Percentiles rank a stretch among this genome's conserved stretches.
Evolutionary conservation across 495 filamentous ascomycete species (phyloP).

Genomic region (Wilcoxina mikolae): DNA sequence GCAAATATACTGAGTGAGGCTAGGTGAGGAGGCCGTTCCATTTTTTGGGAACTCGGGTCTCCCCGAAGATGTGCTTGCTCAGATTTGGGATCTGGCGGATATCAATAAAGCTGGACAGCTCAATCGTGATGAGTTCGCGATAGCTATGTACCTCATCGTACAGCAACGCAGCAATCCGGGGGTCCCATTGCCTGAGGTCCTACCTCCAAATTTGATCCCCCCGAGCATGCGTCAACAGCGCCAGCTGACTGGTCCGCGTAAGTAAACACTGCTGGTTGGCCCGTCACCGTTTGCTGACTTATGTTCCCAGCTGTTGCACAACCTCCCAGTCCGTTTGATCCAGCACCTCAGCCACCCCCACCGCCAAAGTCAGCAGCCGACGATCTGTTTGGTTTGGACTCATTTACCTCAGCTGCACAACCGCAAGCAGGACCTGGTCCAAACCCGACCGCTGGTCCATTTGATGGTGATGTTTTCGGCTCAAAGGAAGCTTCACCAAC

Average conservation of each 20-base stretch:
- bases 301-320: conserved; percentile 13
- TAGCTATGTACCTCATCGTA: conserved; percentile 93
- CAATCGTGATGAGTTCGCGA: conserved; percentile 79
- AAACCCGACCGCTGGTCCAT: conserved; percentile 47
- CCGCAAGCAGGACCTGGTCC: conserved; percentile 37
- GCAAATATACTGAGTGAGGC: background rate
- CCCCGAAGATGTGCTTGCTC: conserved; percentile 77
- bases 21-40: conserved; percentile 71
- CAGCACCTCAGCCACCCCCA: conserved; percentile 33
- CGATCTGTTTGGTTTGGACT: conserved; percentile 81
- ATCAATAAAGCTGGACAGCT: conserved; percentile 79
- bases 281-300: conserved; percentile 8
- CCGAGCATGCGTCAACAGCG: conserved; percentile 67
- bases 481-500: background rate
- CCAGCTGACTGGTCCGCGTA: conserved; percentile 16
- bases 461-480: conserved; percentile 43
- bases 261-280: conserved; percentile 3
- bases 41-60: conserved; percentile 89
- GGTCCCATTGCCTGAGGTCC: conserved; percentile 48
- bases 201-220: conserved; percentile 72
- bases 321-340: conserved; percentile 35
- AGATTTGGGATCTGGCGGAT: conserved; percentile 94
- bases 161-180: conserved; percentile 64
- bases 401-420: conserved; percentile 34
- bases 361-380: conserved; percentile 66